Evolutionary conservation across 2,329 filamentous ascomycete species (phyloP).

Genomic region (Emmonsiellopsis sp.): DNA sequence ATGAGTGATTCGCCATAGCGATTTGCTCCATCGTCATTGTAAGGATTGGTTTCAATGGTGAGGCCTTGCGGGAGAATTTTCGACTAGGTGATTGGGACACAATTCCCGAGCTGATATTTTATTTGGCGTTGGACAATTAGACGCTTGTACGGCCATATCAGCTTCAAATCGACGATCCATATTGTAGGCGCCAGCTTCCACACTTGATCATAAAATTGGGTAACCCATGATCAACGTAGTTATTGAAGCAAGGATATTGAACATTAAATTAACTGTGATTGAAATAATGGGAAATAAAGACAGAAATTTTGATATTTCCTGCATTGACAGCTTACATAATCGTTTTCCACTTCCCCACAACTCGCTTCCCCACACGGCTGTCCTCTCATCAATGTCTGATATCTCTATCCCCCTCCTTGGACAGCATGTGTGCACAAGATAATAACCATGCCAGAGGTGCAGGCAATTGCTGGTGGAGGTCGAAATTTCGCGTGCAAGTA

Average conservation of each 20-base stretch:
- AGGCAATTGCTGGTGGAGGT: neutral
- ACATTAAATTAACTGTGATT: no score
- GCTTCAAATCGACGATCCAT: no score
- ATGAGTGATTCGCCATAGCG: slow-evolving; percentile 4
- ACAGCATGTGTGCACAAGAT: neutral
- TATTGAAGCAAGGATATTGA: no score
- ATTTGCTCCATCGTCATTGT: neutral
- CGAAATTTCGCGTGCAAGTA: neutral
- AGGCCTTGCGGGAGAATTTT: neutral
- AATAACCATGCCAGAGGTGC: neutral
- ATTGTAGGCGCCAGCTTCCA: no score
- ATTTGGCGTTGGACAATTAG: neutral
- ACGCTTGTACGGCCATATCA: no score
- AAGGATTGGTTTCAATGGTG: neutral
- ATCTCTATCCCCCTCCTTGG: neutral
- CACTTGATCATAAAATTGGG: no score
- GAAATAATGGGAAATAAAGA: no score
- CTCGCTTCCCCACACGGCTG: neutral
- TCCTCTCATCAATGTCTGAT: neutral
- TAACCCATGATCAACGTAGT: no score
- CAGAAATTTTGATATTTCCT: no score
- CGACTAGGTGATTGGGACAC: neutral
- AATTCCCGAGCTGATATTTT: neutral
- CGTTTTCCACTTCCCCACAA: no score
- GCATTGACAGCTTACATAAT: no score